These are phyloP conservation scores for Metarhizium rileyi DNA, from an alignment of 2,329 filamentous ascomycete species.

Conservation along the genomic window DNA sequence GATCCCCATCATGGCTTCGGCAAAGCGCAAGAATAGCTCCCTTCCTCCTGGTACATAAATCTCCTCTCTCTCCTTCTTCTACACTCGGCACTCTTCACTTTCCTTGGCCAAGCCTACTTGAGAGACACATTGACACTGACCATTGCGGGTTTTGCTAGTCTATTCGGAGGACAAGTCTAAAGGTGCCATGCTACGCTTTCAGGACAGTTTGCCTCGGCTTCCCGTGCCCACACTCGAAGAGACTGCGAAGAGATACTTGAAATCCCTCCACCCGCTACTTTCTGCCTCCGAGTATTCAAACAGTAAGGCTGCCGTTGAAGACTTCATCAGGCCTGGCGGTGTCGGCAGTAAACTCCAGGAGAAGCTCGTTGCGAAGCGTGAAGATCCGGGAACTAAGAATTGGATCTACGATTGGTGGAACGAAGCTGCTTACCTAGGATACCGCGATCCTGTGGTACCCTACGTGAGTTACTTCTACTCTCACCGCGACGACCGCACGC, in stretches of 20 bases:
- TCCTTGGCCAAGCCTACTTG: neutral
- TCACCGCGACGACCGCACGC: conserved; percentile 82
- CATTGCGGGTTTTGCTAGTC: conserved; percentile 36
- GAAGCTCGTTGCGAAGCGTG: conserved; percentile 68
- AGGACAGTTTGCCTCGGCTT: conserved; percentile 72
- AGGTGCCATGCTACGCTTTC: conserved; percentile 72
- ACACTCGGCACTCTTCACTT: neutral
- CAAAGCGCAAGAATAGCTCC: conserved; percentile 48
- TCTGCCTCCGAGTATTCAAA: conserved; percentile 56
- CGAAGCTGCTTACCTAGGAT: conserved; percentile 79
- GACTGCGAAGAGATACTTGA: conserved; percentile 71
- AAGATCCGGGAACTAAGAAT: conserved; percentile 75
- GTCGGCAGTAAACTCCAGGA: conserved; percentile 78
- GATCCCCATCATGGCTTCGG: conserved; percentile 38
- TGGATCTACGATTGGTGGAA: conserved; percentile 99
- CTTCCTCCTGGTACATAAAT: conserved; percentile 37
- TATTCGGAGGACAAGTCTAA: conserved; percentile 74
- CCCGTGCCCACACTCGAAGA: conserved; percentile 77
- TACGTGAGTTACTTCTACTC: conserved; percentile 99
- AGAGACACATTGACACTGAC: conserved; percentile 5
- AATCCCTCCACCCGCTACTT: conserved; percentile 67
- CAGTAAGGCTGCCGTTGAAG: conserved; percentile 75
- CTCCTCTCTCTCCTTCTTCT: neutral
- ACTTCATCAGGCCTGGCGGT: conserved; percentile 82
- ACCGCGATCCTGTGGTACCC: conserved; percentile 91